Evolutionary conservation across 805 yeast genomes (phyloP).

Genomic region (Candida golubevii): DNA sequence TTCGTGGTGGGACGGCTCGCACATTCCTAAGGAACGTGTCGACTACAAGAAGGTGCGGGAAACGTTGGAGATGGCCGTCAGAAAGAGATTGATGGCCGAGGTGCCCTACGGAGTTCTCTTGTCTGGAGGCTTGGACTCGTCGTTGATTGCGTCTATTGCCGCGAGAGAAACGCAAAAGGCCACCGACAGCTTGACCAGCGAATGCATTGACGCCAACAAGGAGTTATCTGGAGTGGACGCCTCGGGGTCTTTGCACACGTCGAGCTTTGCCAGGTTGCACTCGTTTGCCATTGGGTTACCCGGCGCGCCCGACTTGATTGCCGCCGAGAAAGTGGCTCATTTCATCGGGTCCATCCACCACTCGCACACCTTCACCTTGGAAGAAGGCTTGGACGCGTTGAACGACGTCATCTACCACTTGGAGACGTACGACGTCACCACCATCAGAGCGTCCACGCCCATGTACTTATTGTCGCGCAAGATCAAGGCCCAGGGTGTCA

Average conservation of each 20-base stretch:
- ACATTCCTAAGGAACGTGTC: conserved; percentile 71
- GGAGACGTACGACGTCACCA: conserved; percentile 97
- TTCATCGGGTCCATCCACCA: conserved; percentile 95
- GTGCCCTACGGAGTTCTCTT: conserved; percentile 97
- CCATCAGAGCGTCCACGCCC: conserved; percentile 98
- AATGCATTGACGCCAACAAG: conserved; percentile 58
- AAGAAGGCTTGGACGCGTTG: conserved; percentile 95
- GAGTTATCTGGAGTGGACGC: conserved; percentile 92
- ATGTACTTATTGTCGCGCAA: conserved; percentile 95
- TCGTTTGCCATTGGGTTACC: conserved; percentile 97
- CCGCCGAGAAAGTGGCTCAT: conserved; percentile 95
- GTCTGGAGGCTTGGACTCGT: conserved; percentile 97
- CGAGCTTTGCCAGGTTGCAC: conserved; percentile 80
- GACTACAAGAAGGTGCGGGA: conserved; percentile 72
- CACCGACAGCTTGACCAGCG: conserved; percentile 41
- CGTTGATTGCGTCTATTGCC: conserved; percentile 94
- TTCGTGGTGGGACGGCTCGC: conserved; percentile 84
- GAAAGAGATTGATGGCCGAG: conserved; percentile 99
- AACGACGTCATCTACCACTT: conserved; percentile 91
- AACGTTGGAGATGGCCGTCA: conserved; percentile 86
- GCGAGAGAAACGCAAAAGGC: conserved; percentile 92
- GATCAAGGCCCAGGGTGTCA: conserved; percentile 98
- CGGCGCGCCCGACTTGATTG: conserved; percentile 94
- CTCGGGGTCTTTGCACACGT: conserved; percentile 71
- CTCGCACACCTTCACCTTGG: conserved; percentile 94